Evolutionary conservation across 1,284 basidiomycete genomes (phyloP).

Genomic region (Malassezia sp.): DNA sequence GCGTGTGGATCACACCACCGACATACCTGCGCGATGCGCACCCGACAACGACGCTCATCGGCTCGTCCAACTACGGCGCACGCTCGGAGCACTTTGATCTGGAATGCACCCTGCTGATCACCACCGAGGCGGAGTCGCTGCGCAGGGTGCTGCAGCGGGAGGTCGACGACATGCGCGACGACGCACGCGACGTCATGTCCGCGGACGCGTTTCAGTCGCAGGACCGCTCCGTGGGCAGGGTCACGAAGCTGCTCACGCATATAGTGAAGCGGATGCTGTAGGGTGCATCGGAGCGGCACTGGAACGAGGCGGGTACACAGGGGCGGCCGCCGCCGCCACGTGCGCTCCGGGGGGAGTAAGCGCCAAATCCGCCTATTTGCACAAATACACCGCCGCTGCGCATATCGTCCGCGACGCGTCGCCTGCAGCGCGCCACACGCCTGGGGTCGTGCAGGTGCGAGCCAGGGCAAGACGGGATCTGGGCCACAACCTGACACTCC

Average conservation of each 20-base stretch:
- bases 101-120: constrained; percentile 77
- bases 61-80: constrained; percentile 88
- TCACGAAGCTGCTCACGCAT: constrained; percentile 44
- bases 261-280: constrained; percentile 36
- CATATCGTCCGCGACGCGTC: too few species aligned
- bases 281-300: neutral
- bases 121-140: constrained; percentile 49
- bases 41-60: constrained; percentile 62
- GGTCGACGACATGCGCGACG: constrained; percentile 48
- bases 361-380: too few species aligned
- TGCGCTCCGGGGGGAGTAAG: too few species aligned
- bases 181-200: constrained; percentile 49
- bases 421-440: too few species aligned
- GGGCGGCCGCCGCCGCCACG: too few species aligned
- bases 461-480: neutral
- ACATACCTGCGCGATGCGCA: too few species aligned
- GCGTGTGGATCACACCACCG: constrained; percentile 4
- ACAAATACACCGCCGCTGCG: too few species aligned
- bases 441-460: neutral
- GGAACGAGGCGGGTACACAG: too few species aligned
- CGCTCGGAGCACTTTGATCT: constrained; percentile 82
- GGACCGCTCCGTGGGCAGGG: constrained; percentile 59
- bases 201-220: constrained; percentile 49
- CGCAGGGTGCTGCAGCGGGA: constrained; percentile 49
- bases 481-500: too few species aligned